Evolutionary conservation across 495 filamentous ascomycete species (phyloP), one percentile per base, ranked within the genome.

Genomic region (Rostrohypoxylon terebratum): DNA sequence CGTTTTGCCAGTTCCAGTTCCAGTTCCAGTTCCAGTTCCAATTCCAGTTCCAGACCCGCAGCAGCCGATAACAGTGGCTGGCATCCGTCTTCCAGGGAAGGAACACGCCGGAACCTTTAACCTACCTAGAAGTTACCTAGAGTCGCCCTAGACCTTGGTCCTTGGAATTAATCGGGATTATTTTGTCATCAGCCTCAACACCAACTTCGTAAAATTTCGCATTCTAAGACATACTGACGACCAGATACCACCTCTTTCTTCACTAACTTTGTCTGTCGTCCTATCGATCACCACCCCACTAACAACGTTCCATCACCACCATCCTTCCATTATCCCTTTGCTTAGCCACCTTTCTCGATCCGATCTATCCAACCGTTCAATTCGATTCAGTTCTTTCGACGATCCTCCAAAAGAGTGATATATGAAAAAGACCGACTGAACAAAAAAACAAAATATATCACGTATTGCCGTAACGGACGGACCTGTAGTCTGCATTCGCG

Each of bases 121-220:
- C 63, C 57, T 71, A 31, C 42, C 18, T 45, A 4, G 16, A 9
- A 45, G 16, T 44, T 44, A 34, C 33, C 33, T 34, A 34, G 33
- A 3, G 8, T 8, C 33, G 3, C 3, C 33, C 33, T 8, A 40
- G 36, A 2, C n/a, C 6, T 28, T 28, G 6, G 28, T 4, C 28
- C 28, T 28, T 28, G 28, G 28, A 28, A 28, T 28, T 28, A 28
- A 13, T 45, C 42, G 42, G 42, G 16, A 45, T 45, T 45, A 33
- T 54, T 59, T 63, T 69, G 59, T 63, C 62, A 70, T 74, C 66
- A 74, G 66, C 71, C 64, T 74, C 71, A 74, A 70, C 66, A 67
- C 58, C 71, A 66, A 74, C 66, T 67, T 74, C 20, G 16, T n/a
- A 53, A 53, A 14, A 14, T 11, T 53, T 53, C 71, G 51, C 66